A percentile compares a stretch with the other conserved stretches of the same genome.
These are phyloP conservation scores for Coccinonectria pachysandricola DNA, from an alignment of 2,329 filamentous ascomycete species.

Conservation along the genomic window DNA sequence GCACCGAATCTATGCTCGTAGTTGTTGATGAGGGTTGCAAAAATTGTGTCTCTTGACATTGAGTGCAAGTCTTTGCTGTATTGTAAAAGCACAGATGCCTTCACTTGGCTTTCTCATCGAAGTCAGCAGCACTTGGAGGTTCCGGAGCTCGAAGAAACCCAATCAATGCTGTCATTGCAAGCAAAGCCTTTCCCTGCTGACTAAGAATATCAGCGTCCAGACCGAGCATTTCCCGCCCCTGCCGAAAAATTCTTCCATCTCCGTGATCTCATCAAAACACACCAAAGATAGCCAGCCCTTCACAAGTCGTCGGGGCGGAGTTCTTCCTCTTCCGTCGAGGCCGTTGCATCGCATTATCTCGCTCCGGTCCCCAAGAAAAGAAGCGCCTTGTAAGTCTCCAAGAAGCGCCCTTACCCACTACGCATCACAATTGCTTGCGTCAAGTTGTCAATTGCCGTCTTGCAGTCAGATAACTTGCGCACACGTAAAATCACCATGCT, in stretches of 20 bases:
- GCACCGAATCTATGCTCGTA: too few species aligned
- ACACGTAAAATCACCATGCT: conserved; percentile 13
- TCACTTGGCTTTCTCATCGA: too few species aligned
- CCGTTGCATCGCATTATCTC: conserved; percentile 34
- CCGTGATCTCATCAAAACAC: conserved; percentile 26
- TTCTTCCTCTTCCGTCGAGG: conserved; percentile 38
- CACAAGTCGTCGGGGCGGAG: conserved; percentile 25
- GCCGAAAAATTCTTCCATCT: conserved; percentile 28
- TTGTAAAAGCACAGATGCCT: too few species aligned
- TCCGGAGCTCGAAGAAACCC: too few species aligned
- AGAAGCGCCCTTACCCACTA: conserved; percentile 4
- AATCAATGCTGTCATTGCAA: too few species aligned
- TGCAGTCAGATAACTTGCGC: conserved; percentile 6
- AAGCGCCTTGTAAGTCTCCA: conserved; percentile 26
- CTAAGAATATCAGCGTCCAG: conserved; percentile 1
- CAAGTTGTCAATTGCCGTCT: conserved; percentile 6
- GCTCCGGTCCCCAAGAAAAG: conserved; percentile 29
- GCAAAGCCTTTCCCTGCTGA: too few species aligned
- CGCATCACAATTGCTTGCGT: conserved; percentile 4
- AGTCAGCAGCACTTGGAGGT: too few species aligned
- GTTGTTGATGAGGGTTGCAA: too few species aligned
- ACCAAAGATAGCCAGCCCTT: conserved; percentile 20
- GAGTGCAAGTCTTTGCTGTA: too few species aligned
- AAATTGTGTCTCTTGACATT: too few species aligned
- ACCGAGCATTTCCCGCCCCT: conserved; percentile 15